Evolutionary conservation across 257 asterid species (phyloP), one percentile per base, ranked within the genome.

Genomic region (Ehretia macrophylla): DNA sequence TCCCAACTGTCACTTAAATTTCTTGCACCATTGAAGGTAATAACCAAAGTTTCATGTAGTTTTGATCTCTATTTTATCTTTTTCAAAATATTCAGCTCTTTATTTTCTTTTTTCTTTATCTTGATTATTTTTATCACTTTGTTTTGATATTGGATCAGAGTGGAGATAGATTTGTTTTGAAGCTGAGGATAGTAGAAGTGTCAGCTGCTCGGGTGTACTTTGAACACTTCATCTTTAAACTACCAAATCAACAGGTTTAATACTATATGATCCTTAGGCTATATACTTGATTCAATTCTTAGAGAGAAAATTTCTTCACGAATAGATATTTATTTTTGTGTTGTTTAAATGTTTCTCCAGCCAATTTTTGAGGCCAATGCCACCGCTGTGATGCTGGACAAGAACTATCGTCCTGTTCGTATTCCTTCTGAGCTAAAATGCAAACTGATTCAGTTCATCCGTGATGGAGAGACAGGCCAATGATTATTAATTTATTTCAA

Each of bases 21-120:
- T 68, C 79, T 84, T 37, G 88, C 94, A 66, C 99, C 96, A 42
- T 65, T 88, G 66, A 79, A 84, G 89, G 99, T 92, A 5, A 5
- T 5, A 38, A 5, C 44, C 11, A 5, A 38, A 38, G 11, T 38
- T 38, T 38, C 44, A 38, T n/a, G n/a, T n/a, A n/a, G n/a, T n/a
- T n/a, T n/a, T n/a, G n/a, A n/a, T n/a, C n/a, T n/a, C n/a, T n/a
- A n/a, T n/a, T n/a, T n/a, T n/a, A n/a, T n/a, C n/a, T n/a, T n/a
- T n/a, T n/a, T n/a, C n/a, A n/a, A n/a, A n/a, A n/a, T n/a, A n/a
- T n/a, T n/a, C n/a, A n/a, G n/a, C n/a, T n/a, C n/a, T n/a, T n/a
- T n/a, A n/a, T n/a, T n/a, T n/a, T n/a, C n/a, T n/a, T n/a, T n/a
- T n/a, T n/a, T n/a, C n/a, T n/a, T n/a, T n/a, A n/a, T n/a, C n/a